These are phyloP conservation scores for Tetrahymena borealis DNA, from an alignment of 73 alveolate genomes.

Conservation along the genomic window DNA sequence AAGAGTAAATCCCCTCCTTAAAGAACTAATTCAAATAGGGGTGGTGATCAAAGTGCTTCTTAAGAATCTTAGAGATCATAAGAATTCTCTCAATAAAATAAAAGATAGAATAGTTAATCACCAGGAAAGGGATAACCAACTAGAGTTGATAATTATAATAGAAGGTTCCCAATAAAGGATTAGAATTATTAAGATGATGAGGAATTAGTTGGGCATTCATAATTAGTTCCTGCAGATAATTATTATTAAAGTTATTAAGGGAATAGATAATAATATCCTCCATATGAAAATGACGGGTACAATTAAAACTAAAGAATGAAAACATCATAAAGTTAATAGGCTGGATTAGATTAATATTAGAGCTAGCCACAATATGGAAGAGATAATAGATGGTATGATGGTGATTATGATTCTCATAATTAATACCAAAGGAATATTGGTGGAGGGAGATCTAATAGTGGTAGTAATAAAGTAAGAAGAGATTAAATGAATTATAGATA, in stretches of 20 bases:
- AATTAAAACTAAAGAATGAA: not conserved
- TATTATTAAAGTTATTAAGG: not conserved
- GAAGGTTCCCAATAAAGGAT: not conserved
- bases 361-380: not conserved
- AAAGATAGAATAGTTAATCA: not conserved
- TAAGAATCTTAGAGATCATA: not conserved
- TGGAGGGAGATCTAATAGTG: not conserved
- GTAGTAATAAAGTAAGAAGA: not conserved
- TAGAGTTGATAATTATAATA: not conserved
- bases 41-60: not conserved
- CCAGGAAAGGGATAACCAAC: not conserved
- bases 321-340: not conserved
- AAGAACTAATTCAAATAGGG: not conserved
- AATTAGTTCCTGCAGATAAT: not conserved
- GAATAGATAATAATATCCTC: not conserved
- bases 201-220: not conserved
- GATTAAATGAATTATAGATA: not conserved
- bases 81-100: not conserved
- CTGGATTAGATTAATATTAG: not conserved
- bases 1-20: not conserved
- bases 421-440: not conserved
- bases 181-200: not conserved
- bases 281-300: not conserved
- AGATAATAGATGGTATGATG: not conserved
- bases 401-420: not conserved